Conservation (phyloP, 805 yeast species). For the Monosporozyma servazzii region DNA sequence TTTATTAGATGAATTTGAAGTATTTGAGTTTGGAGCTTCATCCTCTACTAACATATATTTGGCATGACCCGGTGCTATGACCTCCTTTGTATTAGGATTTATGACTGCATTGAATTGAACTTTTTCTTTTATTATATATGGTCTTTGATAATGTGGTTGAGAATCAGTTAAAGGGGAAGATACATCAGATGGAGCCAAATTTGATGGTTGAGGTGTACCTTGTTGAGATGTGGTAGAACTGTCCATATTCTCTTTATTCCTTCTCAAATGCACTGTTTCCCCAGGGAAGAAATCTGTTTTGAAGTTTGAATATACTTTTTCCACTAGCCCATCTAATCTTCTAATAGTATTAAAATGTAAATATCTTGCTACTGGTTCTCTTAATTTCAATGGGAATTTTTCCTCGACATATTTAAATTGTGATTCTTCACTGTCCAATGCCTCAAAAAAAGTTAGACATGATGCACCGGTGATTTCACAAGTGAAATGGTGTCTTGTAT, state of each 20-base stretch:
- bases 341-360: slow-evolving; percentile 76
- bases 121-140: slow-evolving; percentile 68
- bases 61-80: slow-evolving; percentile 43
- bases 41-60: slow-evolving; percentile 64
- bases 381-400: slow-evolving; percentile 81
- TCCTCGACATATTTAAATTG: slow-evolving; percentile 60
- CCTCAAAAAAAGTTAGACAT: slow-evolving; percentile 84
- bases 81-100: slow-evolving; percentile 30
- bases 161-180: not conserved
- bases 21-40: not conserved
- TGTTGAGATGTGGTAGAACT: slow-evolving; percentile 12
- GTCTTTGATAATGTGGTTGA: slow-evolving; percentile 20
- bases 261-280: slow-evolving; percentile 60
- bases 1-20: slow-evolving; percentile 31
- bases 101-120: slow-evolving; percentile 57
- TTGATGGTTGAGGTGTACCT: slow-evolving; percentile 17
- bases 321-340: slow-evolving; percentile 79
- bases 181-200: not conserved
- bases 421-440: slow-evolving; percentile 62
- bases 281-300: slow-evolving; percentile 86
- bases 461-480: slow-evolving; percentile 96
- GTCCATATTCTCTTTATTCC: slow-evolving; percentile 8
- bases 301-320: slow-evolving; percentile 69
- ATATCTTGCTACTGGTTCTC: slow-evolving; percentile 82
- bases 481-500: slow-evolving; percentile 68